These are phyloP conservation scores for Globisporangium cederbergense DNA, from an alignment of 352 stramenopile species.

Conservation along the genomic window DNA sequence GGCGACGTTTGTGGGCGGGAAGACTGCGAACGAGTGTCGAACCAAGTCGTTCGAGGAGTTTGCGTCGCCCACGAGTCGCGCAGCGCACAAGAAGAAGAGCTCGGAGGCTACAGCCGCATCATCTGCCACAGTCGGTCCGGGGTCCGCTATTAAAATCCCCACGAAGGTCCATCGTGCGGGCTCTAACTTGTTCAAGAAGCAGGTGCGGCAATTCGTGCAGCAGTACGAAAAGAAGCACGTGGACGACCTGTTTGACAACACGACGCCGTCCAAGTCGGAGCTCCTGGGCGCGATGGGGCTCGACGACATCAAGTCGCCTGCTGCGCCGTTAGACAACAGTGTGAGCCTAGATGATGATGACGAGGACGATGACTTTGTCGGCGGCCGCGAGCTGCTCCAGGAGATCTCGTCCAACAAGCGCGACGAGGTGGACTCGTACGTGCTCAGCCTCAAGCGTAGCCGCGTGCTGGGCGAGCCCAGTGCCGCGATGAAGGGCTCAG, in stretches of 20 bases:
- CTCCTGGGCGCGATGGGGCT: conserved; percentile 26
- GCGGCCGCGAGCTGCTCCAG: conserved; percentile 40
- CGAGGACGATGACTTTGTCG: conserved; percentile 36
- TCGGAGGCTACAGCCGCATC: background rate
- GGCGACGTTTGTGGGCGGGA: conserved; percentile 45
- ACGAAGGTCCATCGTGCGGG: conserved; percentile 62
- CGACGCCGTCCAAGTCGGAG: conserved; percentile 42
- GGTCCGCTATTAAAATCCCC: conserved; percentile 19
- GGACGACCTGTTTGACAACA: conserved; percentile 59
- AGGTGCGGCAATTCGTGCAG: conserved; percentile 75
- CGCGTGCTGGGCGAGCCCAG: conserved; percentile 24
- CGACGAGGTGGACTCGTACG: conserved; percentile 78
- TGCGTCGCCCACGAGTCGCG: conserved; percentile 37
- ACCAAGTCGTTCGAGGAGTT: conserved; percentile 58
- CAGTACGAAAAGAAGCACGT: conserved; percentile 74
- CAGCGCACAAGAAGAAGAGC: conserved; percentile 21
- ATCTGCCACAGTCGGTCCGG: background rate
- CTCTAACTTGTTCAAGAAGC: conserved; percentile 81
- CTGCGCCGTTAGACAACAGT: conserved; percentile 12
- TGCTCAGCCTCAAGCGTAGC: conserved; percentile 56
- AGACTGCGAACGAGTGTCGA: conserved; percentile 59
- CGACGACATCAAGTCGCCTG: conserved; percentile 58
- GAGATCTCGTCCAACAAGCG: conserved; percentile 53
- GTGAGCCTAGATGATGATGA: conserved; percentile 34
- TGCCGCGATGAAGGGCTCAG: background rate